Evolutionary conservation across 805 yeast species (phyloP).

Genomic region (Kluyveromyces dobzhanskii): DNA sequence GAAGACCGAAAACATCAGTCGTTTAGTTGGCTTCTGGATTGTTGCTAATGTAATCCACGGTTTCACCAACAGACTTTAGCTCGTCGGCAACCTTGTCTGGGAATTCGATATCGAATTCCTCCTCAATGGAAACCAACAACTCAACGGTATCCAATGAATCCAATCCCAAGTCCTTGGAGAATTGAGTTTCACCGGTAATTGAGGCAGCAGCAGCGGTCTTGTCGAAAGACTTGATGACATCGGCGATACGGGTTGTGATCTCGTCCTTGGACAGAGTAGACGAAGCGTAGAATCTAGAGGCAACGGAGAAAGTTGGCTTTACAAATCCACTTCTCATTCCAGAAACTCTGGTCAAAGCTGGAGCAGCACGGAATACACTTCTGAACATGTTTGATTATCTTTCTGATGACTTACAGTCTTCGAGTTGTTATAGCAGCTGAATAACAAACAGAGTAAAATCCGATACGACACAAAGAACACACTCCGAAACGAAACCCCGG

Average conservation of each 20-base stretch:
- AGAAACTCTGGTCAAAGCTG: conserved; percentile 31
- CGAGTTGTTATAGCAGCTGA: too few species aligned
- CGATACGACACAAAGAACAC: too few species aligned
- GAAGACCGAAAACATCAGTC: neutral
- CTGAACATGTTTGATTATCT: conserved; percentile 37
- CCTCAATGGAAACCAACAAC: conserved; percentile 93
- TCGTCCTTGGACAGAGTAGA: conserved; percentile 66
- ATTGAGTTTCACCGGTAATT: conserved; percentile 34
- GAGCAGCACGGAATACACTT: conserved; percentile 37
- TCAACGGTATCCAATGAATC: conserved; percentile 95
- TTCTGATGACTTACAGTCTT: too few species aligned
- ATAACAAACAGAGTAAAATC: too few species aligned
- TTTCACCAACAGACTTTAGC: conserved; percentile 88
- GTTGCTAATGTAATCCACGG: conserved; percentile 74
- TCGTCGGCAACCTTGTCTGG: conserved; percentile 91
- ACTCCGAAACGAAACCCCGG: too few species aligned
- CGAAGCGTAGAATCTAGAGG: conserved; percentile 46
- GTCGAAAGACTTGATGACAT: conserved; percentile 61
- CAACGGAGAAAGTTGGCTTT: conserved; percentile 18
- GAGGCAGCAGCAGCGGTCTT: conserved; percentile 45
- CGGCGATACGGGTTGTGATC: conserved; percentile 72
- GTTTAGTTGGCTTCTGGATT: conserved; percentile 42
- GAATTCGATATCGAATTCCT: conserved; percentile 76
- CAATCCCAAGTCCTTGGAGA: conserved; percentile 47
- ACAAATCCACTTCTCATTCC: conserved; percentile 27